Evolutionary conservation across 176 grass and related monocot species (phyloP).

Genomic region (Otatea glauca): DNA sequence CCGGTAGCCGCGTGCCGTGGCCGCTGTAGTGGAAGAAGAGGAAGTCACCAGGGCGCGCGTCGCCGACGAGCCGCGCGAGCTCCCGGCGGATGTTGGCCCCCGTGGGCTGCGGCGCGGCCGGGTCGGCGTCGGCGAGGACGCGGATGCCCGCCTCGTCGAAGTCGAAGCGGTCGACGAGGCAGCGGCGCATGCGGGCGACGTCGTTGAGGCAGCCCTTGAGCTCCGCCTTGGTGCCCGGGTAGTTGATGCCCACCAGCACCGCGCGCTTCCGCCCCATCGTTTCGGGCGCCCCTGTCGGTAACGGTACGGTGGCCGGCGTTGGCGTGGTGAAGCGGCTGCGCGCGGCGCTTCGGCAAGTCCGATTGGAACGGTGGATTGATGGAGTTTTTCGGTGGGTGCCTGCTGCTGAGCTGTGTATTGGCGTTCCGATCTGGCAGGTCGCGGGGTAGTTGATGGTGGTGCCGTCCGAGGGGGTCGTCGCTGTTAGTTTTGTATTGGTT

Average conservation of each 20-base stretch:
- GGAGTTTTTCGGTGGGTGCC: neutral
- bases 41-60: constrained; percentile 59
- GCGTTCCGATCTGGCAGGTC: constrained; percentile 34
- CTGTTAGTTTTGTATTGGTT: constrained; percentile 7
- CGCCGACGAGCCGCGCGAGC: constrained; percentile 62
- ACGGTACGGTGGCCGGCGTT: neutral
- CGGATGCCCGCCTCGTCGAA: constrained; percentile 41
- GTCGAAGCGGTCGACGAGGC: constrained; percentile 35
- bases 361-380: neutral
- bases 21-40: constrained; percentile 97
- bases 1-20: constrained; percentile 75
- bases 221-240: constrained; percentile 79
- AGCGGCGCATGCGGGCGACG: constrained; percentile 68
- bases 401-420: constrained; percentile 4
- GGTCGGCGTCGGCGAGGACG: constrained; percentile 70
- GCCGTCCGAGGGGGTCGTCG: neutral
- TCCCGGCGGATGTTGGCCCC: constrained; percentile 57
- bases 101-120: constrained; percentile 44
- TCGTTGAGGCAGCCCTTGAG: constrained; percentile 86
- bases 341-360: neutral
- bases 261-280: constrained; percentile 63
- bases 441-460: constrained; percentile 16
- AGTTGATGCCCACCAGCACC: constrained; percentile 73
- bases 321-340: neutral
- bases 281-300: neutral